These are phyloP conservation scores for Taphrina deformans DNA, from an alignment of 1,139 yeast genomes.

Conservation along the genomic window DNA sequence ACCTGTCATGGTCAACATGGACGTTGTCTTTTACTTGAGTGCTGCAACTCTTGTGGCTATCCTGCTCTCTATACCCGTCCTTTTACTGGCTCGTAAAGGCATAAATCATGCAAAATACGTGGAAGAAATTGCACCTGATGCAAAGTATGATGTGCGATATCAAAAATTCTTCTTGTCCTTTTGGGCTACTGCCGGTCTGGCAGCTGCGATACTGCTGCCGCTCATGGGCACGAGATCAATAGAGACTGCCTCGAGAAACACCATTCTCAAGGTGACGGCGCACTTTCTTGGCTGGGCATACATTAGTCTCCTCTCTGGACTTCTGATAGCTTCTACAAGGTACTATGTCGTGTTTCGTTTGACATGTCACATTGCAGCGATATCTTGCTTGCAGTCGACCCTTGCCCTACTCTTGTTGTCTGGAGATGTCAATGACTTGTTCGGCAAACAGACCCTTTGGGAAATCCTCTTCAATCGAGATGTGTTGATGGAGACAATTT, in stretches of 20 bases:
- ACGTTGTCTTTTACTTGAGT: background rate
- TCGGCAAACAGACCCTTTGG: background rate
- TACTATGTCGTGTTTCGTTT: background rate
- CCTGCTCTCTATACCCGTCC: background rate
- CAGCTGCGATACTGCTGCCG: background rate
- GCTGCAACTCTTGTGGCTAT: background rate
- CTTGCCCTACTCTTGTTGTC: background rate
- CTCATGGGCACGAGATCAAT: background rate
- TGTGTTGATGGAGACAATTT: background rate
- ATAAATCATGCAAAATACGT: background rate
- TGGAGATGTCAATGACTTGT: background rate
- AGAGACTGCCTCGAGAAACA: background rate
- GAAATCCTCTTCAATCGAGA: background rate
- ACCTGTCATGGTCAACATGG: too few relatives aligned
- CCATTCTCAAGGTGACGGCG: background rate
- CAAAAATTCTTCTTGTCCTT: background rate
- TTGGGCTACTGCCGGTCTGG: background rate
- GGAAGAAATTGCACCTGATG: constrained; percentile 26
- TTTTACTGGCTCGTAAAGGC: background rate
- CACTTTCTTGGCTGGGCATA: background rate
- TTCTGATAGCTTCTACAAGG: background rate
- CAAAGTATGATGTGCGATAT: constrained; percentile 2
- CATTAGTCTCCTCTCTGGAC: background rate
- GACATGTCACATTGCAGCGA: background rate
- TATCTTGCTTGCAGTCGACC: background rate